Conservation (phyloP, 2,329 filamentous ascomycete genomes). For the Colletotrichum plurivorum region DNA sequence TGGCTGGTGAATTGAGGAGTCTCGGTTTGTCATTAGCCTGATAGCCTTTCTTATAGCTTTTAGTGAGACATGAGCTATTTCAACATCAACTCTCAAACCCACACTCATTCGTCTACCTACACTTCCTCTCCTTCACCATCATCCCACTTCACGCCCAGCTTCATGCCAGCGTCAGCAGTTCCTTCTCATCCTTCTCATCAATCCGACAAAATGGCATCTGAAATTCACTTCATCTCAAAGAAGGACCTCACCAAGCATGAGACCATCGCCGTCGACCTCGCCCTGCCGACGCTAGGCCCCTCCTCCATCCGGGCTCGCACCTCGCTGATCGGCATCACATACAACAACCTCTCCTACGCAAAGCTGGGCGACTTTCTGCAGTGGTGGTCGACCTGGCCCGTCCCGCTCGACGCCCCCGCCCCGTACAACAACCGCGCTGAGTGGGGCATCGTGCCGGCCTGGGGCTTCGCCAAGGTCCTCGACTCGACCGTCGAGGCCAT, state of each 20-base stretch:
- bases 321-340: slow-evolving; percentile 47
- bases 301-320: slow-evolving; percentile 50
- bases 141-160: no score
- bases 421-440: slow-evolving; percentile 51
- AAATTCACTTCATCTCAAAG: slow-evolving; percentile 49
- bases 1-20: no score
- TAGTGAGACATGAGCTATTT: no score
- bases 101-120: no score
- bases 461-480: slow-evolving; percentile 61
- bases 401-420: slow-evolving; percentile 50
- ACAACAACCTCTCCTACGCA: slow-evolving; percentile 54
- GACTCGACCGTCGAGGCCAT: slow-evolving; percentile 56
- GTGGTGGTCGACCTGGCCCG: slow-evolving; percentile 61
- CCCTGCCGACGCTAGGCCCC: slow-evolving; percentile 38
- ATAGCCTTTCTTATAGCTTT: no score
- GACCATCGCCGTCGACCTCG: slow-evolving; percentile 20
- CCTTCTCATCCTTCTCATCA: neutral
- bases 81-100: no score
- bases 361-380: slow-evolving; percentile 45
- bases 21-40: no score
- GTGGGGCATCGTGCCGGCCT: slow-evolving; percentile 64
- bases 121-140: no score
- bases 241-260: slow-evolving; percentile 45
- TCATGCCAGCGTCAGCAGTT: neutral
- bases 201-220: slow-evolving; percentile 21